These are phyloP conservation scores for Fusarium avenaceum DNA, from an alignment of 2,329 filamentous ascomycete genomes.

Conservation along the genomic window DNA sequence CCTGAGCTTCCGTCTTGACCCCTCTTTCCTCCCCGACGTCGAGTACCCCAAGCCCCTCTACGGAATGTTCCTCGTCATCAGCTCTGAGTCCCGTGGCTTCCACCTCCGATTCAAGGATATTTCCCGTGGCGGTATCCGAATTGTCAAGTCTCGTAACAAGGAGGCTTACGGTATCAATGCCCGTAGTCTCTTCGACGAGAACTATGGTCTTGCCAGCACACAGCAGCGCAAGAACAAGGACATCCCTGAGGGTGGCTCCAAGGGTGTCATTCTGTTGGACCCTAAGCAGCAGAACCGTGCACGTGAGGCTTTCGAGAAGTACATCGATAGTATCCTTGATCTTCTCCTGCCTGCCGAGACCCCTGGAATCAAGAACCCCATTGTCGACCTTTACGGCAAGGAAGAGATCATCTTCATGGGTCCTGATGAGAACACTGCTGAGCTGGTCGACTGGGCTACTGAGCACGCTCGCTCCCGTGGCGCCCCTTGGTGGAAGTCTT, in stretches of 20 bases:
- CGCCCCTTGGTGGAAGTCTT: slow-evolving; percentile 99
- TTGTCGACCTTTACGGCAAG: slow-evolving; percentile 95
- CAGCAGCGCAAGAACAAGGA: slow-evolving; percentile 99
- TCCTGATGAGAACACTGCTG: slow-evolving; percentile 97
- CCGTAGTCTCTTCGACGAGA: slow-evolving; percentile 96
- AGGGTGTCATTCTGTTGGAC: slow-evolving; percentile 96
- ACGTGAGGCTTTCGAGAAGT: slow-evolving; percentile 96
- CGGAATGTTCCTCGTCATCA: slow-evolving; percentile 99
- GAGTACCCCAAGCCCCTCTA: slow-evolving; percentile 96
- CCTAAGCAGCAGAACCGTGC: slow-evolving; percentile 94
- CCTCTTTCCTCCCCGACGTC: slow-evolving; percentile 86
- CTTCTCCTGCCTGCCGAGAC: slow-evolving; percentile 89
- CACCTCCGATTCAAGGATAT: slow-evolving; percentile 98
- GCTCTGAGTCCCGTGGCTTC: slow-evolving; percentile 96
- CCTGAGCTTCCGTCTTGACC: slow-evolving; percentile 93
- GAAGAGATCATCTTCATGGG: slow-evolving; percentile 99
- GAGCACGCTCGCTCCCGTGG: slow-evolving; percentile 89
- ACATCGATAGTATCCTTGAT: slow-evolving; percentile 98
- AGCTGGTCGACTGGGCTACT: slow-evolving; percentile 98
- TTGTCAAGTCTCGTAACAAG: slow-evolving; percentile 97
- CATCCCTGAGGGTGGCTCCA: slow-evolving; percentile 97
- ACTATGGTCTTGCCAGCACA: slow-evolving; percentile 97
- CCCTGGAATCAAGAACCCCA: slow-evolving; percentile 98
- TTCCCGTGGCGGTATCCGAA: slow-evolving; percentile 95
- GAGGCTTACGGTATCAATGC: slow-evolving; percentile 98